phyloP scores from a whole-genome alignment of 2,329 filamentous ascomycete species.

The Ampelomyces quisqualis region DNA sequence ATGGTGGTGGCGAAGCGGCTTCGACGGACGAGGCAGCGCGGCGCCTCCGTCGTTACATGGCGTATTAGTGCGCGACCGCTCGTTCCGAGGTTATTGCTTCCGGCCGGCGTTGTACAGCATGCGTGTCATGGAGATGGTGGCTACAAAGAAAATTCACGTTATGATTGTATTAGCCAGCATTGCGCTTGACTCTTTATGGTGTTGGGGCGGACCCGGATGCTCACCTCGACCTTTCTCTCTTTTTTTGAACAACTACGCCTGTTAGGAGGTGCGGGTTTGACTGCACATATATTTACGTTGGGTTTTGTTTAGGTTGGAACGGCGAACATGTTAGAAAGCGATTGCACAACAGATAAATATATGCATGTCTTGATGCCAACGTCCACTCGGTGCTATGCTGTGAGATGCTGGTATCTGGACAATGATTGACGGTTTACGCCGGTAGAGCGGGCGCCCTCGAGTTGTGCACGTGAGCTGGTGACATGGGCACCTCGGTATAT shows the following conservation, averaged over 20 bases:
- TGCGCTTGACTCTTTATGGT: slow-evolving; percentile 36
- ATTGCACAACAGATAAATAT: slow-evolving; percentile 39
- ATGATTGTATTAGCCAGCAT: slow-evolving; percentile 45
- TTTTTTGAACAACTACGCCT: slow-evolving; percentile 28
- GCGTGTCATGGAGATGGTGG: slow-evolving; percentile 36
- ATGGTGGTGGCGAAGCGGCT: slow-evolving; percentile 10
- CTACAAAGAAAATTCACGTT: slow-evolving; percentile 29
- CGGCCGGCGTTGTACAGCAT: slow-evolving; percentile 43
- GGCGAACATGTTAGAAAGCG: slow-evolving; percentile 45
- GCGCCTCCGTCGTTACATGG: slow-evolving; percentile 36
- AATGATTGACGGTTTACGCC: not conserved
- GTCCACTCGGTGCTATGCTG: no score
- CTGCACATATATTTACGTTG: slow-evolving; percentile 43
- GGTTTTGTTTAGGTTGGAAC: slow-evolving; percentile 31
- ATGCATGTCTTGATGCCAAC: slow-evolving; percentile 22
- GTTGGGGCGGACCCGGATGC: slow-evolving; percentile 33
- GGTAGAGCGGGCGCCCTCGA: not conserved
- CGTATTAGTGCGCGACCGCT: slow-evolving; percentile 28
- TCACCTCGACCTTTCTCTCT: slow-evolving; percentile 24
- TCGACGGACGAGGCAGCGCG: slow-evolving; percentile 21
- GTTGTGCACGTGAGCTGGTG: slow-evolving; percentile 11
- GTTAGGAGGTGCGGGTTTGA: slow-evolving; percentile 21
- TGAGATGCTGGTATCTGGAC: no score
- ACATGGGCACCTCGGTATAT: no score
- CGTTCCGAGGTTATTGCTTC: slow-evolving; percentile 8